Conservation (phyloP, 345 rosid genomes). For the Gossypium bickii region DNA sequence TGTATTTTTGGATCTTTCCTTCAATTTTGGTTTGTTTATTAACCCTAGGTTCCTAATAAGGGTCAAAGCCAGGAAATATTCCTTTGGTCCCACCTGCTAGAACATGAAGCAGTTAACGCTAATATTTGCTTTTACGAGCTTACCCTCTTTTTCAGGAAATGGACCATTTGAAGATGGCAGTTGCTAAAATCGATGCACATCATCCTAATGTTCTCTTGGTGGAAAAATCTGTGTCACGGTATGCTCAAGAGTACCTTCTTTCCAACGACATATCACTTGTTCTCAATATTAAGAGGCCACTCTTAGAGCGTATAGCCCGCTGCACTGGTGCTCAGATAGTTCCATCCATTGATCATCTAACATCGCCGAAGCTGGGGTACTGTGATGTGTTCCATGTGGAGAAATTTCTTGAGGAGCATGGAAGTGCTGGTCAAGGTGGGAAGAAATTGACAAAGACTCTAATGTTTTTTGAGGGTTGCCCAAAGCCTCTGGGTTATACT, state of each 20-base stretch:
- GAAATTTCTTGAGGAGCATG: slow-evolving; percentile 73
- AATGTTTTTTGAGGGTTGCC: slow-evolving; percentile 95
- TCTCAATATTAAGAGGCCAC: slow-evolving; percentile 85
- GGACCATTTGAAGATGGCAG: slow-evolving; percentile 99
- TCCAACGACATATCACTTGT: slow-evolving; percentile 89
- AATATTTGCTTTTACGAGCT: slow-evolving; percentile 17
- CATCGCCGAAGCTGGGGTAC: slow-evolving; percentile 75
- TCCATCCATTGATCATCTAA: slow-evolving; percentile 86
- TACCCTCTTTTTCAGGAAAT: slow-evolving; percentile 61
- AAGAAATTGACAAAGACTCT: slow-evolving; percentile 72
- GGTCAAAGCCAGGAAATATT: slow-evolving; percentile 15
- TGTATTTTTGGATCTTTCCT: slow-evolving; percentile 23
- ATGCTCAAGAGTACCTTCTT: slow-evolving; percentile 92
- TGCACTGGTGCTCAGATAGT: slow-evolving; percentile 95
- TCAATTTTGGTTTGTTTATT: slow-evolving; percentile 13
- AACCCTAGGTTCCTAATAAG: slow-evolving; percentile 9
- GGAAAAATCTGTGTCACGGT: slow-evolving; percentile 89
- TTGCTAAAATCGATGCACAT: slow-evolving; percentile 76
- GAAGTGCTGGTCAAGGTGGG: slow-evolving; percentile 68
- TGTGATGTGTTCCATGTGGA: slow-evolving; percentile 85
- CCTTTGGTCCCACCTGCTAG: not conserved
- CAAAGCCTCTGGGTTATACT: slow-evolving; percentile 90
- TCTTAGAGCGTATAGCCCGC: slow-evolving; percentile 86
- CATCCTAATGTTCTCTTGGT: slow-evolving; percentile 88
- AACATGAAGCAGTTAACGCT: slow-evolving; percentile 5